Percentiles rank a stretch among this genome's conserved stretches.
Evolutionary conservation across 495 filamentous ascomycete species (phyloP).

Genomic region (Aspergillus diversus): DNA sequence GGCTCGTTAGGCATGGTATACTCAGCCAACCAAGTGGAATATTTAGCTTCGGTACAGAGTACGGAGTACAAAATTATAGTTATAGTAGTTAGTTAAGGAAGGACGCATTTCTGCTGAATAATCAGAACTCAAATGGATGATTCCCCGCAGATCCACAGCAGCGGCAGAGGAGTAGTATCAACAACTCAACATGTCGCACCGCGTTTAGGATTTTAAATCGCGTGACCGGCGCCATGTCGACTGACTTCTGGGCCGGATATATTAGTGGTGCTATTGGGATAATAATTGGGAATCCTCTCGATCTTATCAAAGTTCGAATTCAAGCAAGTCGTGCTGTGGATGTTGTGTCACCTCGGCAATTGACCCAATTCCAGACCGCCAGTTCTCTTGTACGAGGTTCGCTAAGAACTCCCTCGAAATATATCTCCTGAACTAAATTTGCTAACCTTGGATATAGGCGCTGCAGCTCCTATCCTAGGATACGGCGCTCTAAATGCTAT

Average conservation of each 20-base stretch:
- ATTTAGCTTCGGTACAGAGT: no score
- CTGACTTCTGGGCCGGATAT: conserved; percentile 89
- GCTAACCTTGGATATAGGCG: conserved; percentile 48
- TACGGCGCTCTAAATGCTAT: conserved; percentile 89
- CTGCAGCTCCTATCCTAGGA: conserved; percentile 79
- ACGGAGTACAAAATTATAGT: no score
- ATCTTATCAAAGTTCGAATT: conserved; percentile 80
- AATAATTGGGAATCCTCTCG: conserved; percentile 84
- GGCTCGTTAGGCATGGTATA: no score
- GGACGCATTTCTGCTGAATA: no score
- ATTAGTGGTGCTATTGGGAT: conserved; percentile 81
- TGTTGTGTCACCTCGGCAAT: conserved; percentile 29
- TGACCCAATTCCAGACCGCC: conserved; percentile 46
- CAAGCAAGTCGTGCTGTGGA: conserved; percentile 60
- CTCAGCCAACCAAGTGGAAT: no score
- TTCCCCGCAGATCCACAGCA: conserved; percentile 10
- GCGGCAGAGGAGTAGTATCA: neutral
- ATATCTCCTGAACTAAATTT: neutral
- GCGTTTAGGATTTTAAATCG: neutral
- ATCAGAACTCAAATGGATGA: neutral
- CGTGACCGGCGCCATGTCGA: conserved; percentile 58
- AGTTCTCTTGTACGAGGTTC: conserved; percentile 54
- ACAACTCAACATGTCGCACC: neutral
- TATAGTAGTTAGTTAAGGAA: no score
- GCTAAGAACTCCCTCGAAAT: neutral